A percentile compares a stretch with the other conserved stretches of the same genome.
Evolutionary conservation across 164 flowering plant species (phyloP).

Genomic region (Amborella trichopoda): DNA sequence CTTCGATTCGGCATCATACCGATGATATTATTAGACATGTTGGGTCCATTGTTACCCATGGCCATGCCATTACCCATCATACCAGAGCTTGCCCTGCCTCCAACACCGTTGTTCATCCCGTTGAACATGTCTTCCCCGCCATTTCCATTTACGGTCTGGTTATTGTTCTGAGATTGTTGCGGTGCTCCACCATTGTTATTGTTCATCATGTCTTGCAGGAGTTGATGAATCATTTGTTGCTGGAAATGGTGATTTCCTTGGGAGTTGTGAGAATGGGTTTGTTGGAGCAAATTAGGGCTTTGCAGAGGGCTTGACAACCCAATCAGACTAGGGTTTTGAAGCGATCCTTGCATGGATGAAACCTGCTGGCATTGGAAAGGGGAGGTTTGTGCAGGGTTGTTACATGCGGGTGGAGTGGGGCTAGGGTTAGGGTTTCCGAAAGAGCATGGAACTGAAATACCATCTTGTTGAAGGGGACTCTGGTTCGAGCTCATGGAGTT

Average conservation of each 20-base stretch:
- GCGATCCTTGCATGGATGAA: conserved; percentile 24
- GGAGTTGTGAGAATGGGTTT: conserved; percentile 24
- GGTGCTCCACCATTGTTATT: conserved; percentile 19
- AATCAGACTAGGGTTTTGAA: conserved; percentile 29
- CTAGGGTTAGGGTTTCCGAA: no score
- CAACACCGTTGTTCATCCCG: conserved; percentile 1
- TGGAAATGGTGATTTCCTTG: conserved; percentile 46
- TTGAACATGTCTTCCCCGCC: conserved; percentile 3
- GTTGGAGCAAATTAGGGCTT: conserved; percentile 20
- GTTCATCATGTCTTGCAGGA: conserved; percentile 58
- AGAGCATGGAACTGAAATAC: conserved; percentile 32
- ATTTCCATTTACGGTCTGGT: conserved; percentile 4
- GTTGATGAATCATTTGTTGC: conserved; percentile 74
- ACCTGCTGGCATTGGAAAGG: conserved; percentile 33
- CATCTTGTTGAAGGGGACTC: conserved; percentile 36
- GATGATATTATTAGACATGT: conserved; percentile 1
- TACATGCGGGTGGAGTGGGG: no score
- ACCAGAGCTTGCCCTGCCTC: not conserved
- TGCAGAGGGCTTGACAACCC: conserved; percentile 37
- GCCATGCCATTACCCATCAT: conserved; percentile 2
- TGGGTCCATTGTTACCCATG: not conserved
- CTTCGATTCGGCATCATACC: conserved; percentile 5
- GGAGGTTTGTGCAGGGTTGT: conserved; percentile 21
- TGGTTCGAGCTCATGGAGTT: conserved; percentile 54
- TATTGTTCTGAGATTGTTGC: conserved; percentile 1